These are phyloP conservation scores for Lippia alba DNA, from an alignment of 305 asterid genomes.

Conservation along the genomic window DNA sequence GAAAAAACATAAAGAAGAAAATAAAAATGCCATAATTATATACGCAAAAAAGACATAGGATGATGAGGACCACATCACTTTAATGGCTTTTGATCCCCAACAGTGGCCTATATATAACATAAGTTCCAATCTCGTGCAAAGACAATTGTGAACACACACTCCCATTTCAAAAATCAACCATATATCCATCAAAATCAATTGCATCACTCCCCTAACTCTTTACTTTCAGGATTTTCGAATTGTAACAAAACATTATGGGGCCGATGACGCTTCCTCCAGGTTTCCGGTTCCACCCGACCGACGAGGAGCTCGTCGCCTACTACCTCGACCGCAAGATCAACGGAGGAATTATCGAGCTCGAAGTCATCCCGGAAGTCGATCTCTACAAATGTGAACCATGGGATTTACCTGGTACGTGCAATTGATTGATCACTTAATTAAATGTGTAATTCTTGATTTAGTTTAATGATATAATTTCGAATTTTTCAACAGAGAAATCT, in stretches of 20 bases:
- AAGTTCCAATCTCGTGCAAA: constrained; percentile 33
- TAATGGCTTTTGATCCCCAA: constrained; percentile 49
- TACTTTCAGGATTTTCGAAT: too few relatives aligned
- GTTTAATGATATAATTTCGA: not conserved
- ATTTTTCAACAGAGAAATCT: constrained; percentile 48
- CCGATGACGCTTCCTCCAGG: constrained; percentile 73
- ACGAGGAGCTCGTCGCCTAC: constrained; percentile 76
- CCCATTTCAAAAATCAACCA: not conserved
- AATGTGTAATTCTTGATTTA: too few relatives aligned
- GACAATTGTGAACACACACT: not conserved
- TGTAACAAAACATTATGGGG: constrained; percentile 34
- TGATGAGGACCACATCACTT: constrained; percentile 59
- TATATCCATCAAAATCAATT: too few relatives aligned
- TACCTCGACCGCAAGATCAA: constrained; percentile 66
- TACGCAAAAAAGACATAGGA: constrained; percentile 46
- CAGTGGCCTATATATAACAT: constrained; percentile 38
- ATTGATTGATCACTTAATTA: not conserved
- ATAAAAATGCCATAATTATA: constrained; percentile 28
- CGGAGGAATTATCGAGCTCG: constrained; percentile 60
- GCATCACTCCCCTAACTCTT: too few relatives aligned
- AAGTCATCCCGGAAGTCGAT: constrained; percentile 68
- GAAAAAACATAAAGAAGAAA: constrained; percentile 21
- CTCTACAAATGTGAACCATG: constrained; percentile 82
- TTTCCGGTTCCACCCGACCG: constrained; percentile 76
- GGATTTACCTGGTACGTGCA: constrained; percentile 67